Conservation (phyloP, 2,329 filamentous ascomycete species). For the Iodosphaeria phyllophila region DNA sequence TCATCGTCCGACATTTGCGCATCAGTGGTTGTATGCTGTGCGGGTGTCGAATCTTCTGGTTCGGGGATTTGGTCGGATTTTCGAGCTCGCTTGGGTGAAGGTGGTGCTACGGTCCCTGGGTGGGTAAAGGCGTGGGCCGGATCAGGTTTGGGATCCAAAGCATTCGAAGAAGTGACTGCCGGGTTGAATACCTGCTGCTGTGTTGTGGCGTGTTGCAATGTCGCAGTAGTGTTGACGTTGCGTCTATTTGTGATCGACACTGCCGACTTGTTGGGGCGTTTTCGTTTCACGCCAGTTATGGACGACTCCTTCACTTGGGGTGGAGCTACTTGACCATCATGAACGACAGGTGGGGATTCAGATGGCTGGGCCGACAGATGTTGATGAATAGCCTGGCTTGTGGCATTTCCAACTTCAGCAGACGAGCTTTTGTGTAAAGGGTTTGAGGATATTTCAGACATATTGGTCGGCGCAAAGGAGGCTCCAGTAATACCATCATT, state of each 20-base stretch:
- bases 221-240: slow-evolving; percentile 5
- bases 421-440: not conserved
- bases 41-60: no score
- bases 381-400: not conserved
- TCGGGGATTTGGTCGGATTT: no score
- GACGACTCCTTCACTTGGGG: slow-evolving; percentile 12
- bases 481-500: not conserved
- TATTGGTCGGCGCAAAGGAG: not conserved
- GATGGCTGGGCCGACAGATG: slow-evolving; percentile 3
- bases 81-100: no score
- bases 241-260: slow-evolving; percentile 2
- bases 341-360: slow-evolving; percentile 2
- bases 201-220: no score
- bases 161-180: no score
- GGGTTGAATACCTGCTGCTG: no score
- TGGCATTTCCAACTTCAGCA: not conserved
- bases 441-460: not conserved
- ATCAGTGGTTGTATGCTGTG: slow-evolving; percentile 1
- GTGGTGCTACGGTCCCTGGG: no score
- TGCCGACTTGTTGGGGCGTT: slow-evolving; percentile 10
- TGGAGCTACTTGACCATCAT: slow-evolving; percentile 2
- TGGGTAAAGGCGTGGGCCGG: no score
- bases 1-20: not conserved
- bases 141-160: no score
- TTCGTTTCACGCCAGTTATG: slow-evolving; percentile 14